These are phyloP conservation scores for Cerioporus squamosus DNA, from an alignment of 1,284 basidiomycete species.

Conservation along the genomic window DNA sequence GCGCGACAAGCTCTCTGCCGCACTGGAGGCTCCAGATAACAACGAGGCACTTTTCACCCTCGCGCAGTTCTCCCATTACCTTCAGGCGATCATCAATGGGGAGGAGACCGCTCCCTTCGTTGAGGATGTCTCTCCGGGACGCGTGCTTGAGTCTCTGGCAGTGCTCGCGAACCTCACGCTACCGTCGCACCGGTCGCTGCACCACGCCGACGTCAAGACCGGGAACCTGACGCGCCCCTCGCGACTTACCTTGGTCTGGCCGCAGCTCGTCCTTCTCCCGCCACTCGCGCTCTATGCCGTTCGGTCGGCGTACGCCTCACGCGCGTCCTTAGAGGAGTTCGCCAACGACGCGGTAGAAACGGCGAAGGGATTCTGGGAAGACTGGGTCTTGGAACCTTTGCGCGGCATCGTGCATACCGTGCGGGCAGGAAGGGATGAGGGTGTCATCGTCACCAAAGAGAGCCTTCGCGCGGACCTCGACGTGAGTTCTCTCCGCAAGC, in stretches of 20 bases:
- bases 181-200: slow-evolving; percentile 35
- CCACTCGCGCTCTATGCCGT: slow-evolving; percentile 58
- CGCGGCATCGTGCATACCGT: slow-evolving; percentile 85
- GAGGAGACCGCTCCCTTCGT: slow-evolving; percentile 4
- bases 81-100: slow-evolving; percentile 20
- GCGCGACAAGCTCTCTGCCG: slow-evolving; percentile 46
- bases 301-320: slow-evolving; percentile 53
- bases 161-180: slow-evolving; percentile 30
- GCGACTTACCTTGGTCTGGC: slow-evolving; percentile 65
- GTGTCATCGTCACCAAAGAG: slow-evolving; percentile 76
- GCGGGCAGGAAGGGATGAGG: slow-evolving; percentile 72
- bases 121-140: slow-evolving; percentile 1
- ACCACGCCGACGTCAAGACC: slow-evolving; percentile 36
- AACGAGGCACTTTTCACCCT: slow-evolving; percentile 17
- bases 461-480: slow-evolving; percentile 82
- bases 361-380: slow-evolving; percentile 73
- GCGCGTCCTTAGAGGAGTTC: slow-evolving; percentile 56
- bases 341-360: slow-evolving; percentile 73
- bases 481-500: slow-evolving; percentile 44
- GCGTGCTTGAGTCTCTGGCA: slow-evolving; percentile 23
- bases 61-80: slow-evolving; percentile 17
- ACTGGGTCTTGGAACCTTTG: slow-evolving; percentile 91
- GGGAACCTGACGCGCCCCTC: slow-evolving; percentile 60
- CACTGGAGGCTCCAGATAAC: slow-evolving; percentile 26
- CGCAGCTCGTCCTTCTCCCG: slow-evolving; percentile 66